A percentile compares a stretch with the other conserved stretches of the same genome.
Conservation (phyloP, 2,329 filamentous ascomycete species). For the Penicillium carneum region DNA sequence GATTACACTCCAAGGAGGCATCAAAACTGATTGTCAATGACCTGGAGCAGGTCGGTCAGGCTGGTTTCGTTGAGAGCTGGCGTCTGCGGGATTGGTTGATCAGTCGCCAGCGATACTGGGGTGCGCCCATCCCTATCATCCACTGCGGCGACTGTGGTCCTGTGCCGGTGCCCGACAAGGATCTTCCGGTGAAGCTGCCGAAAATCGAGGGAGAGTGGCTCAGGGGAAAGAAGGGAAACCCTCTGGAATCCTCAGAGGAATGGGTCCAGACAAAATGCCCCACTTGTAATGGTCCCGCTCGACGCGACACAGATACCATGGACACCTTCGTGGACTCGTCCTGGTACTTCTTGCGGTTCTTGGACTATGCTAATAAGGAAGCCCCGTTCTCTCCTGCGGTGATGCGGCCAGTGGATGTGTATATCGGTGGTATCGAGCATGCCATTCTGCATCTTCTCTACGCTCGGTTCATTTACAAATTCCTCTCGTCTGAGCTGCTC, state of each 20-base stretch:
- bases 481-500: conserved; percentile 64
- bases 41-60: conserved; percentile 62
- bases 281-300: conserved; percentile 70
- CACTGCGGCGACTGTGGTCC: conserved; percentile 79
- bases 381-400: conserved; percentile 66
- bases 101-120: conserved; percentile 92
- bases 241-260: conserved; percentile 72
- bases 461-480: conserved; percentile 88
- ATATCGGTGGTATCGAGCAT: conserved; percentile 88
- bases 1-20: conserved; percentile 69
- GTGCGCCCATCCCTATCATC: conserved; percentile 85
- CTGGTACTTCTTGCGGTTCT: conserved; percentile 87
- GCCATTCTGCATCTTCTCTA: conserved; percentile 90
- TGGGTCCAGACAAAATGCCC: conserved; percentile 82
- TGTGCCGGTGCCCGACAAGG: conserved; percentile 76
- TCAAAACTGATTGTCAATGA: conserved; percentile 65
- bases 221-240: conserved; percentile 75
- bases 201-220: conserved; percentile 72
- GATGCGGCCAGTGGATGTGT: conserved; percentile 80
- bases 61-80: conserved; percentile 74
- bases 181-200: conserved; percentile 80
- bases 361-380: conserved; percentile 71
- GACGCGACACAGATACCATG: conserved; percentile 91
- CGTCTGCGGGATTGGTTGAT: conserved; percentile 87
- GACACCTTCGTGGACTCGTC: conserved; percentile 95